Evolutionary conservation across 345 rosid genomes (phyloP).

Genomic region (Euclidium syriacum): DNA sequence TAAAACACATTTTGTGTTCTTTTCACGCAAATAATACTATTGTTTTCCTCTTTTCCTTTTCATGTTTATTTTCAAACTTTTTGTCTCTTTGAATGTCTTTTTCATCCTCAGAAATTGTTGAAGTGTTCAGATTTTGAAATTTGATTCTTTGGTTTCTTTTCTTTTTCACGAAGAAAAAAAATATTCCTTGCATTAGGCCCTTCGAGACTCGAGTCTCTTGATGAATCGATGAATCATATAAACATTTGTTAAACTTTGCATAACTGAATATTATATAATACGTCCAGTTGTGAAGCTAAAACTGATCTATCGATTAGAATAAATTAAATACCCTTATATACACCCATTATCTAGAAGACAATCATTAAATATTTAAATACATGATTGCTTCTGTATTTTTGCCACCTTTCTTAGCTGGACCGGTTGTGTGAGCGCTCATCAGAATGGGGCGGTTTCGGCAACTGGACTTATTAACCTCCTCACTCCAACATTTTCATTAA

Average conservation of each 20-base stretch:
- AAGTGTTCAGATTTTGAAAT: slow-evolving; percentile 23
- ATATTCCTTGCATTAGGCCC: not conserved
- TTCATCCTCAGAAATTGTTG: slow-evolving; percentile 18
- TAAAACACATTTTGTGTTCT: slow-evolving; percentile 18
- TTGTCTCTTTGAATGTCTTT: slow-evolving; percentile 33
- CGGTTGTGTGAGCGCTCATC: not conserved
- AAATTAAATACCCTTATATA: no score
- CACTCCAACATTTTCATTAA: not conserved
- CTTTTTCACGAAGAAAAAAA: slow-evolving; percentile 12
- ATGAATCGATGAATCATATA: not conserved
- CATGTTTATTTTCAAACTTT: slow-evolving; percentile 18
- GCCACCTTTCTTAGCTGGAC: not conserved
- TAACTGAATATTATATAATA: not conserved
- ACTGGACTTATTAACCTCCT: not conserved
- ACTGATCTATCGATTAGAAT: not conserved
- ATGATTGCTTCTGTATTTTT: no score
- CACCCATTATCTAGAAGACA: no score
- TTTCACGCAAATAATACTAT: slow-evolving; percentile 10
- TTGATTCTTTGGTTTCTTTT: slow-evolving; percentile 9
- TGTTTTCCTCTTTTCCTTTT: not conserved
- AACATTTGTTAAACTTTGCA: not conserved
- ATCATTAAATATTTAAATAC: no score
- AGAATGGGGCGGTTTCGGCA: not conserved
- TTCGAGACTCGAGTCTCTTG: not conserved
- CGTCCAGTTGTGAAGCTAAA: not conserved